Conservation (phyloP, 192 early-diverging fungal species). For the Radiomyces spectabilis region DNA sequence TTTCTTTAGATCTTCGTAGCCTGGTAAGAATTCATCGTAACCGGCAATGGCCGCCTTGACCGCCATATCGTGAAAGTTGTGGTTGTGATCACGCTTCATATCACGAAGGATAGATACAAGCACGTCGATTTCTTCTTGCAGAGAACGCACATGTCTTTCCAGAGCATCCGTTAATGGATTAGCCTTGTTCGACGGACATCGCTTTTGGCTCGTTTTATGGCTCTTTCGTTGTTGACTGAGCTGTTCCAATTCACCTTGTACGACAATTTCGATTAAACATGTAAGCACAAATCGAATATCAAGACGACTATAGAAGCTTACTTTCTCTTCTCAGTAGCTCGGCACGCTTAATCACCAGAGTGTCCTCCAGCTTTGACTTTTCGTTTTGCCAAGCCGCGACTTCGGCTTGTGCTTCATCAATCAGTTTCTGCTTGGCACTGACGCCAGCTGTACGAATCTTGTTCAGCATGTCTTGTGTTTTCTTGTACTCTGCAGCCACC, state of each 20-base stretch:
- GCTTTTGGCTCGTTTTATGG: background rate
- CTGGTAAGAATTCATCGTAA: constrained; percentile 52
- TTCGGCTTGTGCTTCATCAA: constrained; percentile 7
- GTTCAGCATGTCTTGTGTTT: constrained; percentile 22
- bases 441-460: constrained; percentile 4
- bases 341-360: constrained; percentile 19
- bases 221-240: background rate
- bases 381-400: constrained; percentile 5
- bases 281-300: too few relatives aligned
- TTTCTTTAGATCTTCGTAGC: constrained; percentile 23
- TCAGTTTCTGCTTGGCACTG: constrained; percentile 9
- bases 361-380: constrained; percentile 13
- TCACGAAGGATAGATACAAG: constrained; percentile 31
- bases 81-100: constrained; percentile 59
- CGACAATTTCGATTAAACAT: too few relatives aligned
- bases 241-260: background rate
- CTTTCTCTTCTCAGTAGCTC: constrained; percentile 1
- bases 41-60: constrained; percentile 51
- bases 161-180: constrained; percentile 1
- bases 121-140: constrained; percentile 28
- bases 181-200: constrained; percentile 16
- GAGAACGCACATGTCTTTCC: constrained; percentile 7
- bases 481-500: constrained; percentile 39
- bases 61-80: constrained; percentile 66
- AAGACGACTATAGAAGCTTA: background rate